Evolutionary conservation across 164 flowering plant species (phyloP), one percentile per base, ranked within the genome.

Genomic region (Vitis labrusca): DNA sequence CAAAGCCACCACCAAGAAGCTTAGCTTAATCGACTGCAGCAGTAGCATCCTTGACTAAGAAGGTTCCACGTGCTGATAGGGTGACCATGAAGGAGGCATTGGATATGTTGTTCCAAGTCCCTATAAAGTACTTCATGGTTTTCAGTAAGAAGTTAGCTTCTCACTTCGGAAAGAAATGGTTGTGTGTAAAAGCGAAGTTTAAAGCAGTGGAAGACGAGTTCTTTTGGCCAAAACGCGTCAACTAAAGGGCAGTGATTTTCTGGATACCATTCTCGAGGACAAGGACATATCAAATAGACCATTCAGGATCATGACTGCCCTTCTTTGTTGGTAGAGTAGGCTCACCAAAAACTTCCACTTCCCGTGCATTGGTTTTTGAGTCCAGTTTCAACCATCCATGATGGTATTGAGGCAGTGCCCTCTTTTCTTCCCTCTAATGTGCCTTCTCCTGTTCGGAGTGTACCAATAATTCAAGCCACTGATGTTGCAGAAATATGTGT

Each of bases 281-380:
- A 3, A 63, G 13, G 91, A 86, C 65, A 47, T 67, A 32, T 62
- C 84, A 71, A 63, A 64, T 63, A 54, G 23, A 74, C n/a, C 30
- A 60, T 29, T 63, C 60, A 73, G 59, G 75, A 70, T 59, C 10
- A 17, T 51, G 9, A 14, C 19, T 66, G 50, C 55, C 63, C 73
- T 71, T 81, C 85, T 71, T 75, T 87, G 79, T 61, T 68, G 1
- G 60, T 72, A 58, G 94, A 91, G 73, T 96, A 98, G 99, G 87
- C 94, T 51, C 81, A 81, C 70, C 97, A 90, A 85, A 88, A 94
- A 77, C 67, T 96, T 68, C 99, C 97, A 27, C 92, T 96, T 77
- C 98, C 97, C 16, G 47, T 65, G 57, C 89, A 88, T 75, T 93
- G 98, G 97, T 87, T 90, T 76, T 90, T 93, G 54, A 96, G 98